A percentile compares a stretch with the other conserved stretches of the same genome.
Evolutionary conservation across 768 basidiomycete species (phyloP).

Genomic region (Collybia mongolica): DNA sequence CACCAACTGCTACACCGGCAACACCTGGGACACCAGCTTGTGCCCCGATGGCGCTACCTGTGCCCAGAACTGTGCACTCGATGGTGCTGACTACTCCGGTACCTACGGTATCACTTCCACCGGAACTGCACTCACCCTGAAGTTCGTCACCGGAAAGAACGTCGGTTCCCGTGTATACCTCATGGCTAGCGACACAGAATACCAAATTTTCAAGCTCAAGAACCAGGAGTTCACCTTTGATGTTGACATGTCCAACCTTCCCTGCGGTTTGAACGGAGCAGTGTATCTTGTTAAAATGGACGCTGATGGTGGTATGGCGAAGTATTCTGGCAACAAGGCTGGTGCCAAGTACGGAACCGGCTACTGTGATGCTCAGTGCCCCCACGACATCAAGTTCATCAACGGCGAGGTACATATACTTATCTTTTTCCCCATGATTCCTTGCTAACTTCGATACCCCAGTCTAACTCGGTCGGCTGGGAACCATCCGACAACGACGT

Average conservation of each 20-base stretch:
- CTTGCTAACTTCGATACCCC: background rate
- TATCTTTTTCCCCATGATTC: background rate
- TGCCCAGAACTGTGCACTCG: slow-evolving; percentile 40
- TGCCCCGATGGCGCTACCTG: slow-evolving; percentile 51
- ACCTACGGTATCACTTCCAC: slow-evolving; percentile 53
- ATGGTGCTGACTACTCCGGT: slow-evolving; percentile 46
- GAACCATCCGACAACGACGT: slow-evolving; percentile 22
- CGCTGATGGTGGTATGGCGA: slow-evolving; percentile 48
- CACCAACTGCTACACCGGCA: slow-evolving; percentile 55
- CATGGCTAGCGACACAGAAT: slow-evolving; percentile 29
- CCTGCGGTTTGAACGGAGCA: slow-evolving; percentile 47
- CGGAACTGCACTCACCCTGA: slow-evolving; percentile 45
- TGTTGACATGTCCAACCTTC: slow-evolving; percentile 46
- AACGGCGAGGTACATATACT: slow-evolving; percentile 41
- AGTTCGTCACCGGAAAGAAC: slow-evolving; percentile 46
- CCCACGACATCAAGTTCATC: slow-evolving; percentile 60
- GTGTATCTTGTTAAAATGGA: slow-evolving; percentile 62
- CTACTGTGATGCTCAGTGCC: slow-evolving; percentile 66
- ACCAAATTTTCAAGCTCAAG: slow-evolving; percentile 36
- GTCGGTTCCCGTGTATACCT: slow-evolving; percentile 35
- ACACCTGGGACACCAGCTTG: slow-evolving; percentile 49
- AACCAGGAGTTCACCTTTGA: slow-evolving; percentile 50
- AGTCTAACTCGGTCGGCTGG: slow-evolving; percentile 39
- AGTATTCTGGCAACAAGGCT: slow-evolving; percentile 53
- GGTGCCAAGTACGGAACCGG: slow-evolving; percentile 57